phyloP scores from a whole-genome alignment of 2,329 filamentous ascomycete genomes.

The Myriosclerotinia scirpicola region DNA sequence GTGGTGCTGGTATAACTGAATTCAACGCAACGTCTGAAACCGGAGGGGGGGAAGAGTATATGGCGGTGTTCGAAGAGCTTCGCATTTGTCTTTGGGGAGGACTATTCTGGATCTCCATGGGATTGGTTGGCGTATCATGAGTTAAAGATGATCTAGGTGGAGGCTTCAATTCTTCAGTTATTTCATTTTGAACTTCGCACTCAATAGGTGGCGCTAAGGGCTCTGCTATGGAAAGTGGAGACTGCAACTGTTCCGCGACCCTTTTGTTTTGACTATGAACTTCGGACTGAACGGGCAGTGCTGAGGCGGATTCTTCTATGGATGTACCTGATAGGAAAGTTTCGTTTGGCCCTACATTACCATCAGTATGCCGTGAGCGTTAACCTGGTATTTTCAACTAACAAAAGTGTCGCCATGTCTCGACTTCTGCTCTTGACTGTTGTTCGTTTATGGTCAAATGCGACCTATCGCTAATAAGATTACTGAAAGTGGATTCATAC shows the following conservation, averaged over 20 bases:
- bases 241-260: neutral
- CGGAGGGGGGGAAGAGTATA: neutral
- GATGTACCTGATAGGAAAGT: neutral
- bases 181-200: too few relatives aligned
- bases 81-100: neutral
- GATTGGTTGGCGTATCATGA: neutral
- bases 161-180: too few relatives aligned
- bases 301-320: too few relatives aligned
- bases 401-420: slow-evolving; percentile 13
- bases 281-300: too few relatives aligned
- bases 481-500: neutral
- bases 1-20: neutral
- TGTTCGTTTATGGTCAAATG: neutral
- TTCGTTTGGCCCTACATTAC: slow-evolving; percentile 2
- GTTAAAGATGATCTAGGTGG: neutral
- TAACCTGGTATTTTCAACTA: neutral
- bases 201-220: too few relatives aligned
- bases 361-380: neutral
- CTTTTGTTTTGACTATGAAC: neutral
- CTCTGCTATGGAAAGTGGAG: too few relatives aligned
- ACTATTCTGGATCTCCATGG: neutral
- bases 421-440: neutral
- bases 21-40: neutral
- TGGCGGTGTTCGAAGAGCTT: neutral
- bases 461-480: neutral